Evolutionary conservation across 2,329 filamentous ascomycete genomes (phyloP), one percentile per base, ranked within the genome.

Genomic region (Sporothrix dimorphospora): DNA sequence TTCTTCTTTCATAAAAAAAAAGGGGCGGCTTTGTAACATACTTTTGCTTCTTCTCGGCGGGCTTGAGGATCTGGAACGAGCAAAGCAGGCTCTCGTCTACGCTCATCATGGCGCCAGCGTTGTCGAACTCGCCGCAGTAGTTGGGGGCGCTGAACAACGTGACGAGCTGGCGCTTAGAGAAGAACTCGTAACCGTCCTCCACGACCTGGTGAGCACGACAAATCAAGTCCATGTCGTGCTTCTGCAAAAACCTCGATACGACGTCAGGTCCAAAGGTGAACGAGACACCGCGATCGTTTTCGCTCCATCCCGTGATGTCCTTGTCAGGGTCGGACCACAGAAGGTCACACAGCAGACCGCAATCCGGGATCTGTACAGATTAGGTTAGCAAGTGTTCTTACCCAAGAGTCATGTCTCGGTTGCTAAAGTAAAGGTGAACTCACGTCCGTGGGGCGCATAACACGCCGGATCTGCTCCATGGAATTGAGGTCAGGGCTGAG

Each of bases 31-130:
- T 87, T 85, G 90, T 88, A 81, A 97, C 94, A 88, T 97, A 98
- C 94, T 98, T 98, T 93, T 98, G 95, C 91, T 99, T 99, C 91
- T 99, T 99, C 90, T 99, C 96, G 83, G 96, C 96, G 80, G 96
- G 96, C 88, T 98, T 99, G 86, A 99, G 88, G 81, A 99, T 98
- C 94, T 97, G 96, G 91, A 99, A 99, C 75, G 94, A 98, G 88
- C 96, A 99, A 79, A 99, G 88, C 83, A 99, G 85, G 82, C 94
- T 98, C 87, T 98, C 96, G 81, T 98, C 96, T 51, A 99, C 96
- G 81, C 94, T 98, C 96, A 99, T 98, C 95, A 99, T 98, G 76
- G 96, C 96, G 81, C 96, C 96, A 70, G 95, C 95, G 80, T 99
- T 99, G 87, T 99, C 96, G 81, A 99, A 99, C 85, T 99, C 96